These are phyloP conservation scores for Kluyveromyces marxianus DNA, from an alignment of 1,139 yeast genomes.

Conservation along the genomic window DNA sequence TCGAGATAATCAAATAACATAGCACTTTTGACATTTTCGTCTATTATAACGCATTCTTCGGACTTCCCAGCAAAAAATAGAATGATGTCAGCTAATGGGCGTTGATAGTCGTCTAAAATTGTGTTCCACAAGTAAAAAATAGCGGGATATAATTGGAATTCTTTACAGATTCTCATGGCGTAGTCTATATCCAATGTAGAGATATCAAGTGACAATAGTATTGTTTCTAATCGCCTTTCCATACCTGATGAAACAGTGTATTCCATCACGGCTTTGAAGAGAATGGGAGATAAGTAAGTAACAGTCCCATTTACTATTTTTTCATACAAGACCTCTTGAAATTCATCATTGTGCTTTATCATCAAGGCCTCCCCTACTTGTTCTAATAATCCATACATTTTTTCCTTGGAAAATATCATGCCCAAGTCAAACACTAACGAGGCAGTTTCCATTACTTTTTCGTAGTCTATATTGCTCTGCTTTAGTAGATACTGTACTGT, in stretches of 20 bases:
- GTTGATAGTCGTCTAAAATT: constrained; percentile 54
- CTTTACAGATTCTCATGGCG: constrained; percentile 52
- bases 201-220: constrained; percentile 61
- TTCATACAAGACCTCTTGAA: constrained; percentile 44
- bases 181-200: constrained; percentile 65
- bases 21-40: constrained; percentile 5
- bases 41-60: constrained; percentile 11
- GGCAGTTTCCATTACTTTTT: constrained; percentile 11
- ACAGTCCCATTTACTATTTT: constrained; percentile 44
- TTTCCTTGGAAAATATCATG: constrained; percentile 6
- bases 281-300: constrained; percentile 47
- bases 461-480: constrained; percentile 9
- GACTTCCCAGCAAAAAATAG: constrained; percentile 8
- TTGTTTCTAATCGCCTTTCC: constrained; percentile 49
- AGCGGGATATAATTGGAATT: constrained; percentile 50
- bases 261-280: constrained; percentile 52
- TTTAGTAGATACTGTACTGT: constrained; percentile 21
- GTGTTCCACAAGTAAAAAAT: constrained; percentile 61
- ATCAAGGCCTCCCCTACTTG: constrained; percentile 40
- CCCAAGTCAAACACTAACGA: constrained; percentile 11
- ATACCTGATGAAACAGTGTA: constrained; percentile 37
- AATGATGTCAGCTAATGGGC: constrained; percentile 50
- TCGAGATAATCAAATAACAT: constrained; percentile 44
- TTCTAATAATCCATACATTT: constrained; percentile 39
- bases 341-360: constrained; percentile 30